Percentiles rank a stretch among this genome's conserved stretches.
These are phyloP conservation scores for Beta lomatogona DNA, from an alignment of 179 eudicot species.

Conservation along the genomic window DNA sequence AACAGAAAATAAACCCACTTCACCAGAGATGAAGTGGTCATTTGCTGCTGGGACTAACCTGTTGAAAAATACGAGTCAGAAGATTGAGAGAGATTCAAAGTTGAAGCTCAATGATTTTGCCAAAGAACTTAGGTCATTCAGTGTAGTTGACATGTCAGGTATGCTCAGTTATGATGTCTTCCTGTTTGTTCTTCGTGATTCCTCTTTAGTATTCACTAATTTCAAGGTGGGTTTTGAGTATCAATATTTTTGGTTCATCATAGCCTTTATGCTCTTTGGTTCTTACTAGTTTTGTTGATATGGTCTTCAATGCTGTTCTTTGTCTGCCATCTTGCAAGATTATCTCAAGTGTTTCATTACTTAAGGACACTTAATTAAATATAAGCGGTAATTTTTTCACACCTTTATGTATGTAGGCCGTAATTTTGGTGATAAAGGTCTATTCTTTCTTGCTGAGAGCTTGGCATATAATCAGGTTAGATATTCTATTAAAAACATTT, in stretches of 20 bases:
- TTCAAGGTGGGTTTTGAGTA: background rate
- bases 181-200: background rate
- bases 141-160: constrained; percentile 89
- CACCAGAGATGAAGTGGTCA: constrained; percentile 72
- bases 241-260: background rate
- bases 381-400: background rate
- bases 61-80: constrained; percentile 51
- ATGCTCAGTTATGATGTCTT: constrained; percentile 5
- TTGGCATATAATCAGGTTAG: constrained; percentile 88
- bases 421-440: constrained; percentile 89
- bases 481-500: background rate
- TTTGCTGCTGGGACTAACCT: constrained; percentile 79
- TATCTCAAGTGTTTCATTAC: background rate
- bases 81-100: constrained; percentile 74
- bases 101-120: constrained; percentile 80
- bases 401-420: constrained; percentile 46
- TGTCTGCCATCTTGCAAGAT: background rate
- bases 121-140: constrained; percentile 74
- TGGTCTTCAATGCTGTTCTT: background rate
- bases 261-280: background rate
- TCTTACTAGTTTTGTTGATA: background rate
- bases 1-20: constrained; percentile 50
- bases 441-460: constrained; percentile 88
- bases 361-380: background rate
- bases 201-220: background rate